A percentile compares a stretch with the other conserved stretches of the same genome.
phyloP scores from a whole-genome alignment of 345 rosid species.

The Stellera chamaejasme region DNA sequence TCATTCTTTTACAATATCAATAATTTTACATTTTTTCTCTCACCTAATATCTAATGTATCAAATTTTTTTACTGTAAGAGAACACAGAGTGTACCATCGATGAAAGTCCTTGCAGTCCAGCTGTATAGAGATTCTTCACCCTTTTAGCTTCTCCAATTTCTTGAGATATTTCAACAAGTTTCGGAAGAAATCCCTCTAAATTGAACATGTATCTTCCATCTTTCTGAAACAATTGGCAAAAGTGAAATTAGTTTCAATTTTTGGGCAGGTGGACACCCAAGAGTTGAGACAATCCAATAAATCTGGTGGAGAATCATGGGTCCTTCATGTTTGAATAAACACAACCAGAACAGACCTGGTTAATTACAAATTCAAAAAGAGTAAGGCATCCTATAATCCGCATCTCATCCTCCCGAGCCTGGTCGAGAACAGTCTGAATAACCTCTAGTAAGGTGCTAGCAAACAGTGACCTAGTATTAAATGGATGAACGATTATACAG shows the following conservation, averaged over 20 bases:
- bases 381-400: conserved; percentile 75
- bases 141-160: conserved; percentile 76
- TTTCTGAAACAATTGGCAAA: conserved; percentile 41
- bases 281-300: conserved; percentile 7
- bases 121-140: conserved; percentile 43
- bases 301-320: not conserved
- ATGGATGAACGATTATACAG: not conserved
- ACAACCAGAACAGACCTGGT: conserved; percentile 53
- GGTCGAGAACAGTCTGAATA: conserved; percentile 71
- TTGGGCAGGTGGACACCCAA: conserved; percentile 3
- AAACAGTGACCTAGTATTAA: conserved; percentile 66
- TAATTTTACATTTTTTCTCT: not conserved
- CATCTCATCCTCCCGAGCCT: conserved; percentile 69
- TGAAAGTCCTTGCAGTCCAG: conserved; percentile 86
- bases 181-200: conserved; percentile 85
- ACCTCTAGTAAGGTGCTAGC: conserved; percentile 79
- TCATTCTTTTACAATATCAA: too few species aligned
- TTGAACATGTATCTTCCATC: conserved; percentile 82
- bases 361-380: conserved; percentile 86
- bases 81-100: conserved; percentile 52
- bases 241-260: conserved; percentile 16
- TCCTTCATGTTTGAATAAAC: not conserved
- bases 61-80: too few species aligned
- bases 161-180: conserved; percentile 74
- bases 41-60: conserved; percentile 6